Evolutionary conservation across 140 eudicot species (phyloP), one percentile per base, ranked within the genome.

Genomic region (Anethum foeniculum): DNA sequence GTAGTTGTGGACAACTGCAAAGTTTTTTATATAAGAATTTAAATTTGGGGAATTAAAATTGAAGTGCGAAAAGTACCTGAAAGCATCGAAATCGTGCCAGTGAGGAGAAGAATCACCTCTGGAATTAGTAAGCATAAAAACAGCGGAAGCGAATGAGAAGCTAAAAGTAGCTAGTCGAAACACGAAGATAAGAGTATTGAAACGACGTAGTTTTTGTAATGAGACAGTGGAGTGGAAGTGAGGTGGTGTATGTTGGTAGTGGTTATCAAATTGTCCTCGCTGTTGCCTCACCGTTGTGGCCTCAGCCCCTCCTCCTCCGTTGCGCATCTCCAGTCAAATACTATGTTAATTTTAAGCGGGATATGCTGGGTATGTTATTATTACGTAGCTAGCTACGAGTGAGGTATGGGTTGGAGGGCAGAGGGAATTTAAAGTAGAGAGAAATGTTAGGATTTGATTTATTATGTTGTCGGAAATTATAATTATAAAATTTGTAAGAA

Each of bases 141-240:
- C 83, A 15, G 86, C 86, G 34, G 97, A 86, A 30, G 97, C 86
- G 4, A 90, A 85, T 19, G 95, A 77, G 87, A 88, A 90, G 88
- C 89, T 84, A 75, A 90, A 90, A 39, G 93, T 83, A 16, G 83
- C 81, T 6, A 90, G 72, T 0, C 97, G 93, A 80, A 90, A 88
- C 54, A 86, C 54, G 81, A 92, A 81, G 58, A 92, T 81, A 28
- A 92, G 79, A 19, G 44, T 54, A 65, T 90, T 92, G 81, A 92
- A 83, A 9, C 97, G 97, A 52, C 90, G 88, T 41, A 90, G 93
- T 78, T 90, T 92, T 23, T 74, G 90, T 23, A 85, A 79, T 44
- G 97, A 87, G 44, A 90, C 88, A 3, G 95, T 92, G 76, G 97
- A 90, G 67, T 92, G 95, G 76, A 92, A 90, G 49, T 85, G 91